Conservation (phyloP, 371 early-diverging fungal species). For the Circinella minor region DNA sequence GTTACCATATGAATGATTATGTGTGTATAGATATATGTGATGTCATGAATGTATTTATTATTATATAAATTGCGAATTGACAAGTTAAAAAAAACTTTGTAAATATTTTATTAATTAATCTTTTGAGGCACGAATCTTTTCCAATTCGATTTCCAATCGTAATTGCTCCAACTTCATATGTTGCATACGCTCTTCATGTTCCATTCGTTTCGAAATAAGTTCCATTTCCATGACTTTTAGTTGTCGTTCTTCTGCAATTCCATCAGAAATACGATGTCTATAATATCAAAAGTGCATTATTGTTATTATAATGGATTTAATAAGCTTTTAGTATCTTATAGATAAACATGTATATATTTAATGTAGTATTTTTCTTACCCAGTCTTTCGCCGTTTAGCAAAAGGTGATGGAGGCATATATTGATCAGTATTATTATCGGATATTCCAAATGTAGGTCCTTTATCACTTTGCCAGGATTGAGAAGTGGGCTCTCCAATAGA, state of each 20-base stretch:
- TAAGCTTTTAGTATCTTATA: neutral
- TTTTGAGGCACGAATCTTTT: slow-evolving; percentile 22
- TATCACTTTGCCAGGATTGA: neutral
- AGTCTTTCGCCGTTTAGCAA: slow-evolving; percentile 17
- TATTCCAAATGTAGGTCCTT: neutral
- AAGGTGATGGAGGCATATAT: neutral
- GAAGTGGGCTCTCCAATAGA: too few species aligned
- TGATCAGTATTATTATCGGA: neutral
- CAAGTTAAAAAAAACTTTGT: neutral
- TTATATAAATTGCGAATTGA: neutral
- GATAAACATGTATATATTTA: neutral
- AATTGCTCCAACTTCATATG: slow-evolving; percentile 44
- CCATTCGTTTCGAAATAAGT: slow-evolving; percentile 32
- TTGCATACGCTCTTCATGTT: slow-evolving; percentile 48
- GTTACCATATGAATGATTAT: neutral
- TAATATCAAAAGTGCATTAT: neutral
- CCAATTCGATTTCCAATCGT: slow-evolving; percentile 40
- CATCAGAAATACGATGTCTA: slow-evolving; percentile 18
- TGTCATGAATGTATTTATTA: neutral
- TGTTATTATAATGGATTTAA: neutral
- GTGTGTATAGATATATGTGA: neutral
- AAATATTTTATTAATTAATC: neutral
- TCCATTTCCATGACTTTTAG: slow-evolving; percentile 29
- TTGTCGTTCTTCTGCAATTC: slow-evolving; percentile 22
- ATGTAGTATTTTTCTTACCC: slow-evolving; percentile 6